phyloP scores from a whole-genome alignment of 2,329 filamentous ascomycete species.

The Aspergillus sp. region DNA sequence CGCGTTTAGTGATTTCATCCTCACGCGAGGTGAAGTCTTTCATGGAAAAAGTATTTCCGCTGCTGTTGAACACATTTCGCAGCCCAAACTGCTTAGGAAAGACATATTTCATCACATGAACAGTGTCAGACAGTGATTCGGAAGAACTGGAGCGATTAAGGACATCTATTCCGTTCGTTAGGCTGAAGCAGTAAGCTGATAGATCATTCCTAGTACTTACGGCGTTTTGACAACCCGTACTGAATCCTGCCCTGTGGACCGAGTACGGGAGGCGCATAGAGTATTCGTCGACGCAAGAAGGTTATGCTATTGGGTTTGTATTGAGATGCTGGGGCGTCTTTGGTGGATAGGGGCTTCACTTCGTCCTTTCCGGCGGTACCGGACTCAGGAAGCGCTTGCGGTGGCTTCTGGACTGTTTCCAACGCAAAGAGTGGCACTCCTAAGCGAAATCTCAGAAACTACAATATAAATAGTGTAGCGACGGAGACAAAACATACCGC shows the following conservation, averaged over 20 bases:
- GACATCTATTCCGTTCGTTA: conserved; percentile 59
- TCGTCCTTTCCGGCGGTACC: background rate
- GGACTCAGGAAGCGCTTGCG: background rate
- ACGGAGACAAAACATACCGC: conserved; percentile 54
- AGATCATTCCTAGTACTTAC: conserved; percentile 51
- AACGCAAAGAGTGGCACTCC: conserved; percentile 33
- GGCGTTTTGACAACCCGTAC: conserved; percentile 77
- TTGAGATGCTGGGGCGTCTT: background rate
- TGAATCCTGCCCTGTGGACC: conserved; percentile 67
- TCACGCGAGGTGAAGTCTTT: conserved; percentile 86
- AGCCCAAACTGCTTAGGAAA: conserved; percentile 89
- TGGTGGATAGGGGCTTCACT: background rate
- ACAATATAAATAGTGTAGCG: no score
- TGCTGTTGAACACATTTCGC: conserved; percentile 82
- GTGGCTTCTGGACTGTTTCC: conserved; percentile 21
- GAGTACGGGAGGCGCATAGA: conserved; percentile 75
- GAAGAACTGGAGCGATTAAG: conserved; percentile 65
- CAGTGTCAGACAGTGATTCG: conserved; percentile 53
- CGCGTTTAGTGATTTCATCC: conserved; percentile 63
- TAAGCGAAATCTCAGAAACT: conserved; percentile 9
- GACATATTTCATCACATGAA: conserved; percentile 83
- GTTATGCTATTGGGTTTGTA: conserved; percentile 58
- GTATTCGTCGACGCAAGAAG: conserved; percentile 78
- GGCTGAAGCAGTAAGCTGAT: background rate
- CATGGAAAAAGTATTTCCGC: conserved; percentile 69